A percentile compares a stretch with the other conserved stretches of the same genome.
Evolutionary conservation across 1,139 yeast genomes (phyloP).

Genomic region (Yueomyces sp.): DNA sequence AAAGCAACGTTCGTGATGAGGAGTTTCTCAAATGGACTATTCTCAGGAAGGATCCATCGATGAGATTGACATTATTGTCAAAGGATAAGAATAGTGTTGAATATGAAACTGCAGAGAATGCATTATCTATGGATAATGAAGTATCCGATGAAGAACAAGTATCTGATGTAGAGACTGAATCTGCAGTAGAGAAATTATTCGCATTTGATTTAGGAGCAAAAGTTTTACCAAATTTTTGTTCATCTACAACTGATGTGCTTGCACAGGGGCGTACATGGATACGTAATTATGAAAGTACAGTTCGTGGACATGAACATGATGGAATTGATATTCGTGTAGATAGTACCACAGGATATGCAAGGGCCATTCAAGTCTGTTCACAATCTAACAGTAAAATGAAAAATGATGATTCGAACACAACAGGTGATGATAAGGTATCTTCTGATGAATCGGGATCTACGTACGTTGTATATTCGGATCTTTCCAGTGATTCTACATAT

Average conservation of each 20-base stretch:
- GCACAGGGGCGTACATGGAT: slow-evolving; percentile 20
- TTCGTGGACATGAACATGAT: slow-evolving; percentile 2
- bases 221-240: slow-evolving; percentile 22
- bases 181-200: slow-evolving; percentile 24
- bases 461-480: slow-evolving; percentile 67
- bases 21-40: slow-evolving; percentile 24
- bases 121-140: slow-evolving; percentile 18
- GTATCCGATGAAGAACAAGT: slow-evolving; percentile 27
- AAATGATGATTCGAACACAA: slow-evolving; percentile 1
- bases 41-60: slow-evolving; percentile 31
- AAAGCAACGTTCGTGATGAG: slow-evolving; percentile 16
- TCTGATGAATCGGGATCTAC: not conserved
- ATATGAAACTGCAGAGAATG: not conserved
- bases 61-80: slow-evolving; percentile 28
- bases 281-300: slow-evolving; percentile 8
- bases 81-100: slow-evolving; percentile 3
- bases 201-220: slow-evolving; percentile 22
- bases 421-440: slow-evolving; percentile 33
- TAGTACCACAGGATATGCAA: not conserved
- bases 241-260: slow-evolving; percentile 17
- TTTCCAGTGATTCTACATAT: slow-evolving; percentile 73
- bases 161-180: slow-evolving; percentile 27
- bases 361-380: not conserved
- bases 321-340: slow-evolving; percentile 1
- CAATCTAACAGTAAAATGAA: not conserved